Evolutionary conservation across 768 basidiomycete species (phyloP).

Genomic region (Lentinus brumalis): DNA sequence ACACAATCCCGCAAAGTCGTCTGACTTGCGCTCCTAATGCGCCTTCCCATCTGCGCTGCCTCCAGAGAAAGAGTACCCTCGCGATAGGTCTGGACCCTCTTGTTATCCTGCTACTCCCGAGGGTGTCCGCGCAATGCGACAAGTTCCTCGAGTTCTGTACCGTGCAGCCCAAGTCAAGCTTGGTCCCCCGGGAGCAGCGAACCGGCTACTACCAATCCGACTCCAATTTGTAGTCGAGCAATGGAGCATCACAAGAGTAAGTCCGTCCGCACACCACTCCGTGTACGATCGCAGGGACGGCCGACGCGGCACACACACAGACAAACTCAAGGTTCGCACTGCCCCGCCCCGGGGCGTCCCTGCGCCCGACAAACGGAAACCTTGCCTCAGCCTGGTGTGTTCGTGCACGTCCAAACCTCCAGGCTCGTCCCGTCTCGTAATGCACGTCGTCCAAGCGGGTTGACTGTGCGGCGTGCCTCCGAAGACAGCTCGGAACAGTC

Average conservation of each 20-base stretch:
- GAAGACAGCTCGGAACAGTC: too few species aligned
- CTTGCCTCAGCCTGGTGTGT: too few species aligned
- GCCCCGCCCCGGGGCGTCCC: background rate
- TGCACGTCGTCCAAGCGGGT: too few species aligned
- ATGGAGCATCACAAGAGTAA: background rate
- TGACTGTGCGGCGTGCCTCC: too few species aligned
- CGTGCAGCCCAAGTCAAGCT: too few species aligned
- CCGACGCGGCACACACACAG: background rate
- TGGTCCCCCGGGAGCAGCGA: too few species aligned
- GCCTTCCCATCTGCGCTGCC: background rate
- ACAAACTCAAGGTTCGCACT: background rate
- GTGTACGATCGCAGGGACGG: slow-evolving; percentile 1
- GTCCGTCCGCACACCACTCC: background rate
- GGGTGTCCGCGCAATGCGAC: too few species aligned
- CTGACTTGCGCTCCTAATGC: background rate
- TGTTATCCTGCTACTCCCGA: background rate
- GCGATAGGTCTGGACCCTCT: background rate
- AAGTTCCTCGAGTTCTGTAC: too few species aligned
- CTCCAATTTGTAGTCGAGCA: too few species aligned
- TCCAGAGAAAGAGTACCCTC: background rate
- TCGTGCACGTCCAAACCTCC: too few species aligned
- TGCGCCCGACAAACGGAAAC: background rate
- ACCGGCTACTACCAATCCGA: too few species aligned
- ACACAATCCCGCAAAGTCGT: background rate
- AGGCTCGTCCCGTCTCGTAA: too few species aligned